Evolutionary conservation across 331 rosid genomes (phyloP).

Genomic region (Pyrus hybrid): DNA sequence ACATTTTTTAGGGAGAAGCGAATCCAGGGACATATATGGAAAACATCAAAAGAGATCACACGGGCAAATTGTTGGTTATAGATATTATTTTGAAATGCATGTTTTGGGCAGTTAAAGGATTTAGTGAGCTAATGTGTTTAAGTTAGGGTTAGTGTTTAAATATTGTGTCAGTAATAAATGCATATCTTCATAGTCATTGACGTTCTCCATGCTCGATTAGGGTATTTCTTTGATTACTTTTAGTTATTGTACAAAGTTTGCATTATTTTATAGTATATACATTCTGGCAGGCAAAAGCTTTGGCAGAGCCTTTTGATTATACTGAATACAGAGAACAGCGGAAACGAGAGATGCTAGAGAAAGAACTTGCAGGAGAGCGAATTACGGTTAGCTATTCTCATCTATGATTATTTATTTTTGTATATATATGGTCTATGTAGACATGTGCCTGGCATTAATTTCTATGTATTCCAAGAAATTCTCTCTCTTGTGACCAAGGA

Average conservation of each 20-base stretch:
- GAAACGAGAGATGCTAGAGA: slow-evolving; percentile 62
- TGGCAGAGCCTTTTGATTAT: slow-evolving; percentile 59
- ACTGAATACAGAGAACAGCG: slow-evolving; percentile 54
- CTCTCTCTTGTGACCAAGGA: too few relatives aligned
- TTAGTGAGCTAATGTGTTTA: not conserved
- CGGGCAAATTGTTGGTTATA: not conserved
- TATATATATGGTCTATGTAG: too few relatives aligned
- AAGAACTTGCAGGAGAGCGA: slow-evolving; percentile 60
- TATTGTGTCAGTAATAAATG: not conserved
- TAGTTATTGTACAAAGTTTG: not conserved
- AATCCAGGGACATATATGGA: not conserved
- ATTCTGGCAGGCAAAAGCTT: slow-evolving; percentile 66
- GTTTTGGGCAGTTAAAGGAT: not conserved
- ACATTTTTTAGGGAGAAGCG: not conserved
- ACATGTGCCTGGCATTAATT: too few relatives aligned
- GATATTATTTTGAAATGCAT: not conserved
- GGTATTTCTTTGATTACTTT: not conserved
- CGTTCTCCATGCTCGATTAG: not conserved
- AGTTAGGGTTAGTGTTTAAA: not conserved
- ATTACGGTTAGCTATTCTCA: slow-evolving; percentile 49
- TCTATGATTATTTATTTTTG: too few relatives aligned
- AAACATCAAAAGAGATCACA: not conserved
- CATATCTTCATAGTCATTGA: not conserved
- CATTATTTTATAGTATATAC: not conserved
- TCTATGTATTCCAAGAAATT: too few relatives aligned